Evolutionary conservation across 495 filamentous ascomycete genomes (phyloP), one percentile per base, ranked within the genome.

Genomic region (Penicillium cinerascens): DNA sequence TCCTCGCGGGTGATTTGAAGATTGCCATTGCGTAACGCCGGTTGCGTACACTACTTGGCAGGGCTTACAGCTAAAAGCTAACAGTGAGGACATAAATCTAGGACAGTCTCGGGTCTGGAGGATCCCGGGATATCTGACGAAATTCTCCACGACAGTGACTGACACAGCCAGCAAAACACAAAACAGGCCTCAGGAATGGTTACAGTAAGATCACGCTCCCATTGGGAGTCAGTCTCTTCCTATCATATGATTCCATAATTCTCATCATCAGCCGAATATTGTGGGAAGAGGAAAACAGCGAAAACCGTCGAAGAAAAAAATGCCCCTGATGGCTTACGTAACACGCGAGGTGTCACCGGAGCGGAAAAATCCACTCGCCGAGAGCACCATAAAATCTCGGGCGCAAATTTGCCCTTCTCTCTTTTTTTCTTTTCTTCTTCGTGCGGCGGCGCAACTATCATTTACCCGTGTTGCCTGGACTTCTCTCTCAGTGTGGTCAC

Each of bases 161-260:
- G 29, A 33, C 8, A 10, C 9, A 33, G 11, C 26, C 26, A 38
- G n/a, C 15, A 58, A 23, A 43, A 50, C 41, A 55, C 59, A 36
- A 58, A 51, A 52, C 53, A 61, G 71, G 71, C 62, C 62, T 74
- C 71, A 74, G 71, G 65, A 63, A 74, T 74, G 74, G 72, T 72
- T 66, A 64, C 46, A 60, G 67, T 65, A 51, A 82, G 77, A 81
- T 82, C 79, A 82, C 66, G 40, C 63, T 68, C 77, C 69, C 67
- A 67, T 41, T 51, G 53, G 66, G 66, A 69, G 68, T 83, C 80
- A 83, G 76, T 72, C 80, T 83, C 80, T 83, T 83, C 80, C 79
- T 83, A 82, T 83, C 74, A 78, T 76, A 67, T 61, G 52, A 60
- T 69, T 68, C 71, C 70, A 73, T 73, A 69, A 51, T 65, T 44